Conservation (phyloP, 169 alveolate genomes). For the Plasmodium malariae region DNA sequence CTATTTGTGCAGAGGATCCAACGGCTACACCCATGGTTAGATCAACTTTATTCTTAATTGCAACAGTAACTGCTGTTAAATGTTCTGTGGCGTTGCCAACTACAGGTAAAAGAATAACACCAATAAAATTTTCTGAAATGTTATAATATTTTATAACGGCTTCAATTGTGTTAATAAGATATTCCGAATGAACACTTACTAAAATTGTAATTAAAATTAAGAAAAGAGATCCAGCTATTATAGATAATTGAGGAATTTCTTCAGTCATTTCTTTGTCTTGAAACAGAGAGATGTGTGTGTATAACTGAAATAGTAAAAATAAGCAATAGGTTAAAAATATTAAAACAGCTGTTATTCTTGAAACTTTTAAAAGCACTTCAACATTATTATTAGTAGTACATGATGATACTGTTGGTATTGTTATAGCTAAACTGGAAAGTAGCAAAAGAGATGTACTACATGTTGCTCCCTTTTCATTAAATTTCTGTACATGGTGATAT, state of each 20-base stretch:
- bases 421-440: constrained; percentile 87
- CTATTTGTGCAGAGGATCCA: constrained; percentile 91
- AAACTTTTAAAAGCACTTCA: constrained; percentile 81
- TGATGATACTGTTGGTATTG: constrained; percentile 87
- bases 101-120: constrained; percentile 91
- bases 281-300: constrained; percentile 87
- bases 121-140: constrained; percentile 89
- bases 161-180: constrained; percentile 83
- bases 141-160: constrained; percentile 83
- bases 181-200: constrained; percentile 80
- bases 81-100: constrained; percentile 92
- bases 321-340: constrained; percentile 84
- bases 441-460: constrained; percentile 87
- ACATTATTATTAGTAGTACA: constrained; percentile 62
- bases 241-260: constrained; percentile 80
- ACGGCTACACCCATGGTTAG: constrained; percentile 93
- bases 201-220: constrained; percentile 74
- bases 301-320: constrained; percentile 87
- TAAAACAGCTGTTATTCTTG: constrained; percentile 87
- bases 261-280: constrained; percentile 81
- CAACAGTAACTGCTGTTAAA: constrained; percentile 89
- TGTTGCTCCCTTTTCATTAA: constrained; percentile 90
- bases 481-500: constrained; percentile 88
- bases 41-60: constrained; percentile 90
- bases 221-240: constrained; percentile 78